Percentiles rank a stretch among this genome's conserved stretches.
These are phyloP conservation scores for Gossypium arboreum DNA, from an alignment of 345 rosid genomes.

Conservation along the genomic window DNA sequence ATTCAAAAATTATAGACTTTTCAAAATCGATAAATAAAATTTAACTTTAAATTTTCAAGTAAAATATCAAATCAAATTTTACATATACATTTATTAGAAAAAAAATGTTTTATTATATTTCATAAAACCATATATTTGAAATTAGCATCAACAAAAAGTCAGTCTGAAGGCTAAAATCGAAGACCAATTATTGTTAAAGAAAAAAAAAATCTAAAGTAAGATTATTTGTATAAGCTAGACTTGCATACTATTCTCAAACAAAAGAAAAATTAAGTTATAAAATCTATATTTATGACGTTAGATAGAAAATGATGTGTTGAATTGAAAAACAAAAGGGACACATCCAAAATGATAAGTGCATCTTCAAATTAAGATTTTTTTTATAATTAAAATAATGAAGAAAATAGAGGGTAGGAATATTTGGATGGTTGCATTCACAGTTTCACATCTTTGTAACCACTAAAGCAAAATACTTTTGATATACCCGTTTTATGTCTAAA, in stretches of 20 bases:
- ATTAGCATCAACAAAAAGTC: too few relatives aligned
- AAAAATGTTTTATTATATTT: too few relatives aligned
- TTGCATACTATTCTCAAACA: not conserved
- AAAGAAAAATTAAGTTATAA: not conserved
- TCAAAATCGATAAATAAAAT: too few relatives aligned
- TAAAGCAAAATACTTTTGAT: constrained; percentile 16
- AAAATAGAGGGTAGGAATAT: not conserved
- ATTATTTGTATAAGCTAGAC: too few relatives aligned
- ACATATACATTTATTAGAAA: too few relatives aligned
- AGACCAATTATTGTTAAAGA: too few relatives aligned
- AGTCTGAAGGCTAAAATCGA: too few relatives aligned
- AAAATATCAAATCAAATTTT: too few relatives aligned
- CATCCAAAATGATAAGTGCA: not conserved
- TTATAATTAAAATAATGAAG: not conserved
- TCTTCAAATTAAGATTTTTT: not conserved
- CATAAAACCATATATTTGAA: too few relatives aligned
- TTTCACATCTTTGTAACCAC: constrained; percentile 15
- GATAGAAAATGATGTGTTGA: not conserved
- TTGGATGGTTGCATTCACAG: constrained; percentile 3
- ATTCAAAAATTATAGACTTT: too few relatives aligned
- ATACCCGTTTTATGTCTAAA: constrained; percentile 30
- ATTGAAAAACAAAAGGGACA: not conserved
- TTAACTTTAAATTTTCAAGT: too few relatives aligned
- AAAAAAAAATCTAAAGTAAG: too few relatives aligned
- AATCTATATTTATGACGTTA: not conserved